These are phyloP conservation scores for Tuber brumale DNA, from an alignment of 495 filamentous ascomycete species.

Conservation along the genomic window DNA sequence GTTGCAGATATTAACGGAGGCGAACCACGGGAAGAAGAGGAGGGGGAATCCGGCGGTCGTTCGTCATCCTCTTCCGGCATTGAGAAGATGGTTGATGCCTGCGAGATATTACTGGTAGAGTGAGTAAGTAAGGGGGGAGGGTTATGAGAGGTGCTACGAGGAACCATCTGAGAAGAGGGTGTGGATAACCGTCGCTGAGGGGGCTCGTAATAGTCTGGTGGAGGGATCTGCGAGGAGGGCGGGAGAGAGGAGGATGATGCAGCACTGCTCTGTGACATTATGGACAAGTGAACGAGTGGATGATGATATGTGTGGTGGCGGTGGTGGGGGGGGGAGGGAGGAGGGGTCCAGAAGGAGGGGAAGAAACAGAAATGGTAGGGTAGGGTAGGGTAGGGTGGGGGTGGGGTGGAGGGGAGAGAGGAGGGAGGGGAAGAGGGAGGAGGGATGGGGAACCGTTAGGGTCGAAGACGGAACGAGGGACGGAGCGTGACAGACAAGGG, in stretches of 20 bases:
- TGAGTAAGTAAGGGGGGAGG: constrained; percentile 34
- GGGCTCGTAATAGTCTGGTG: constrained; percentile 30
- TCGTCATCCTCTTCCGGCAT: constrained; percentile 34
- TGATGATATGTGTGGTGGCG: background rate
- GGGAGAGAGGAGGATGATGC: constrained; percentile 27
- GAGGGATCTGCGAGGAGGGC: constrained; percentile 31
- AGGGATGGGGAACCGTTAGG: constrained; percentile 3
- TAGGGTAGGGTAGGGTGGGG: background rate
- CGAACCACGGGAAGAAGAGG: constrained; percentile 33
- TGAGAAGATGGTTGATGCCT: constrained; percentile 34
- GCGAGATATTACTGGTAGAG: constrained; percentile 28
- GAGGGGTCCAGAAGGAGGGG: background rate
- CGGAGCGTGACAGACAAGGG: background rate
- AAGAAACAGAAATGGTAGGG: background rate
- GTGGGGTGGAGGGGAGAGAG: background rate
- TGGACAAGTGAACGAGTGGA: constrained; percentile 11
- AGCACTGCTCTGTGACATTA: constrained; percentile 37
- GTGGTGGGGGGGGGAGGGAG: background rate
- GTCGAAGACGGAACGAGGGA: background rate
- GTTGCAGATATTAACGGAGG: constrained; percentile 36
- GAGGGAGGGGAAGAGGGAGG: background rate
- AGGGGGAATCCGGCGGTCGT: constrained; percentile 20
- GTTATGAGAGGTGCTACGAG: constrained; percentile 19
- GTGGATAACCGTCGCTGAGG: constrained; percentile 31
- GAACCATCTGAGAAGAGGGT: constrained; percentile 28